Percentiles rank a stretch among this genome's conserved stretches.
These are phyloP conservation scores for Amniculicola lignicola DNA, from an alignment of 495 filamentous ascomycete genomes.

Conservation along the genomic window DNA sequence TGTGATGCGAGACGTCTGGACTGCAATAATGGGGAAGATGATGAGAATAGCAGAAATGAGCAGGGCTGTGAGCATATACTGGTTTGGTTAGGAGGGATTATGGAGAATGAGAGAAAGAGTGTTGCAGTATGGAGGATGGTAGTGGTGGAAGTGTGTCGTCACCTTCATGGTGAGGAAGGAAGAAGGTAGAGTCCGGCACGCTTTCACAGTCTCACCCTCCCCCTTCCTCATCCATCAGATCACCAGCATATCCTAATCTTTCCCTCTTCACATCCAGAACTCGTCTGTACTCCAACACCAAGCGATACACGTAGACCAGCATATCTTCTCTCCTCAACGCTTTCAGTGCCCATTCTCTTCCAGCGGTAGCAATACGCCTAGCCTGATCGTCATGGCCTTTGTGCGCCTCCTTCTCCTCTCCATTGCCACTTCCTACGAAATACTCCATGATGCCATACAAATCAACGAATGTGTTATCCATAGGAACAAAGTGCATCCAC, in stretches of 20 bases:
- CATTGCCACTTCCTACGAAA: conserved; percentile 66
- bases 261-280: conserved; percentile 26
- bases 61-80: conserved; percentile 4
- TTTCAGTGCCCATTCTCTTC: conserved; percentile 26
- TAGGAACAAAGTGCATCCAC: conserved; percentile 60
- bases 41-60: conserved; percentile 4
- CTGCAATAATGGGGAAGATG: background rate
- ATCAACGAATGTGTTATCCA: conserved; percentile 78
- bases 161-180: no score
- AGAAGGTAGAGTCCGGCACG: no score
- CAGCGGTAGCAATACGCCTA: conserved; percentile 21
- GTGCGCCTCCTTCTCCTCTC: background rate
- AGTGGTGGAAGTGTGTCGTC: no score
- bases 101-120: background rate
- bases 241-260: conserved; percentile 29
- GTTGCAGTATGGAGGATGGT: no score
- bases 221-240: conserved; percentile 16
- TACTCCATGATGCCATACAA: conserved; percentile 76
- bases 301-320: conserved; percentile 31
- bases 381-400: conserved; percentile 22
- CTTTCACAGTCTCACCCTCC: no score
- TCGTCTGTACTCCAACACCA: conserved; percentile 35
- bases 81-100: no score
- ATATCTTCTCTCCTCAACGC: conserved; percentile 36
- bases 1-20: background rate